Percentiles rank a stretch among this genome's conserved stretches.
These are phyloP conservation scores for Citrullus colocynthis DNA, from an alignment of 306 rosid genomes.

Conservation along the genomic window DNA sequence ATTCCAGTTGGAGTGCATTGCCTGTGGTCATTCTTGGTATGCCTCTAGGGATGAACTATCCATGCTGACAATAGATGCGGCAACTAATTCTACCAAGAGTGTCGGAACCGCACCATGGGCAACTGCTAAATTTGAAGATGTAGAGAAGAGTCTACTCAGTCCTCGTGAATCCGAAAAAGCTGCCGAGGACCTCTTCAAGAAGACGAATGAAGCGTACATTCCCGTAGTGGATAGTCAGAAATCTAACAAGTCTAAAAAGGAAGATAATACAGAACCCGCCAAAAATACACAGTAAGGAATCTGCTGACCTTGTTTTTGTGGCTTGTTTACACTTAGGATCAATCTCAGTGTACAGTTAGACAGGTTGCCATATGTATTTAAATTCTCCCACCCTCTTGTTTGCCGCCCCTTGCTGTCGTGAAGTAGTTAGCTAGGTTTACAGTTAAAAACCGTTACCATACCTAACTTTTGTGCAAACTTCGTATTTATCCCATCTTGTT, in stretches of 20 bases:
- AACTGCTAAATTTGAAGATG: slow-evolving; percentile 56
- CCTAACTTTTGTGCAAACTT: not conserved
- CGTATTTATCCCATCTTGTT: not conserved
- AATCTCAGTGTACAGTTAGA: slow-evolving; percentile 3
- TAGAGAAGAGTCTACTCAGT: slow-evolving; percentile 55
- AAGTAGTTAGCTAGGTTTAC: slow-evolving; percentile 1
- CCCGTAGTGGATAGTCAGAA: slow-evolving; percentile 42
- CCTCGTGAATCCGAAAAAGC: slow-evolving; percentile 51
- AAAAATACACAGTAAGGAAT: slow-evolving; percentile 12
- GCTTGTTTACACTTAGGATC: not conserved
- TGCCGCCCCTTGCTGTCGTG: not conserved
- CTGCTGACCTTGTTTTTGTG: not conserved
- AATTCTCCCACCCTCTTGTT: not conserved
- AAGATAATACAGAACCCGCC: slow-evolving; percentile 30
- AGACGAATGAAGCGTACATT: slow-evolving; percentile 39
- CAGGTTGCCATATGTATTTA: not conserved
- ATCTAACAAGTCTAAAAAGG: slow-evolving; percentile 43
- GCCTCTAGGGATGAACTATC: slow-evolving; percentile 78
- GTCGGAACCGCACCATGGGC: slow-evolving; percentile 51
- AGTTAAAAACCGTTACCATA: not conserved
- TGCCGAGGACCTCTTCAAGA: slow-evolving; percentile 21
- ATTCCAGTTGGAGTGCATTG: slow-evolving; percentile 78
- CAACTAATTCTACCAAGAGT: slow-evolving; percentile 27
- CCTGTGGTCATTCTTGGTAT: slow-evolving; percentile 87
- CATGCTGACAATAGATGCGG: slow-evolving; percentile 35